Percentiles rank a stretch among this genome's conserved stretches.
phyloP scores from a whole-genome alignment of 2,329 filamentous ascomycete species.

The Dryadomyces quercivorus region DNA sequence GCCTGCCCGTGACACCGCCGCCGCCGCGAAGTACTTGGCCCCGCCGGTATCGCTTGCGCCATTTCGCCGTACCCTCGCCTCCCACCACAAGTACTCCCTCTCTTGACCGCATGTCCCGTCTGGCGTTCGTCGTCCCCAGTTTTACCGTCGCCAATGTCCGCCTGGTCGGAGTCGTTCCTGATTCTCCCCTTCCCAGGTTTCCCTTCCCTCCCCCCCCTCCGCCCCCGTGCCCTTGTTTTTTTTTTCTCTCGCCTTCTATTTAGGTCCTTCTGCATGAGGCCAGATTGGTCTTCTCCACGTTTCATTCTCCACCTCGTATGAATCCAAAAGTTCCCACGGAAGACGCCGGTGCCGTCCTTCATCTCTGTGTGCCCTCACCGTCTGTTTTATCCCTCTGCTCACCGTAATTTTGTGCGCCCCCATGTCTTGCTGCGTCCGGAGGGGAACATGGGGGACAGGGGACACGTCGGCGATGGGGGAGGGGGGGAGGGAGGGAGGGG shows the following conservation, averaged over 20 bases:
- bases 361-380: background rate
- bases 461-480: background rate
- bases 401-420: background rate
- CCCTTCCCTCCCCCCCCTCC: background rate
- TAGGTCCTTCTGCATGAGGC: background rate
- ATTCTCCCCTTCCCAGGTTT: background rate
- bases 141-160: conserved; percentile 3
- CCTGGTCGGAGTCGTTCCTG: conserved; percentile 9
- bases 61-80: too few species aligned
- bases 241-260: background rate
- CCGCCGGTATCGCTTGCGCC: too few species aligned
- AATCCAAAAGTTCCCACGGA: background rate
- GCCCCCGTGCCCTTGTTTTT: background rate
- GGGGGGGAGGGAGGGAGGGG: too few species aligned
- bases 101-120: background rate
- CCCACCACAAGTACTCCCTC: background rate
- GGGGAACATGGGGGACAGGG: too few species aligned
- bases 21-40: background rate
- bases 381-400: background rate
- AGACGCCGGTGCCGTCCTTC: background rate
- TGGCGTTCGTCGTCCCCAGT: background rate
- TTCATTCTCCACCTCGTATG: background rate
- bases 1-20: background rate
- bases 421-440: too few species aligned
- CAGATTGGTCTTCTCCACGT: conserved; percentile 1